phyloP scores from a whole-genome alignment of 2,329 filamentous ascomycete genomes.

The Alternaria sp. region DNA sequence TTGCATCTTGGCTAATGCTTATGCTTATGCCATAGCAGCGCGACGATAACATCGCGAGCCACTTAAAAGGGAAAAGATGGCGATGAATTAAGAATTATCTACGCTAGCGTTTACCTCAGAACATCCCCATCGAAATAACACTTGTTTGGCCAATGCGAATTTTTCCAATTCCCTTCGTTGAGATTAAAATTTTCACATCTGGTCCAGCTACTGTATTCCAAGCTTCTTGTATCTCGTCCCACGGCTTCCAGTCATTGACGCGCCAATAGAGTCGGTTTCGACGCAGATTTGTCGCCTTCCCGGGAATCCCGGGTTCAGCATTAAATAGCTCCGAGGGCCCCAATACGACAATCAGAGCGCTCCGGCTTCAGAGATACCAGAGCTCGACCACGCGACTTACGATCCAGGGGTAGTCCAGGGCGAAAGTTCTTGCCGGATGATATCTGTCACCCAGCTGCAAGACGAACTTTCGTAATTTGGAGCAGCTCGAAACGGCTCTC shows the following conservation, averaged over 20 bases:
- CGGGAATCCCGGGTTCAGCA: not conserved
- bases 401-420: not conserved
- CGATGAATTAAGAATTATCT: too few relatives aligned
- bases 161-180: too few relatives aligned
- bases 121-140: too few relatives aligned
- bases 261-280: constrained; percentile 16
- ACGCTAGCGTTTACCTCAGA: too few relatives aligned
- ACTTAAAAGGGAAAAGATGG: not conserved
- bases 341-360: constrained; percentile 2
- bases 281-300: constrained; percentile 8
- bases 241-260: constrained; percentile 1
- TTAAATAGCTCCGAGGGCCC: not conserved
- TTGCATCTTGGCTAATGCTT: not conserved
- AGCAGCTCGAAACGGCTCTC: not conserved
- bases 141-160: too few relatives aligned
- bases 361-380: constrained; percentile 17
- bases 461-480: not conserved
- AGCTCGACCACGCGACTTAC: constrained; percentile 7
- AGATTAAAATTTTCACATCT: constrained; percentile 5
- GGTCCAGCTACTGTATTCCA: constrained; percentile 11
- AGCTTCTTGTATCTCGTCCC: constrained; percentile 15
- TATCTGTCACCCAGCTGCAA: too few relatives aligned
- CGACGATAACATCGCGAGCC: not conserved
- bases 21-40: not conserved
- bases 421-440: not conserved